Conservation (phyloP, 768 basidiomycete genomes). For the Fomitopsis serialis region DNA sequence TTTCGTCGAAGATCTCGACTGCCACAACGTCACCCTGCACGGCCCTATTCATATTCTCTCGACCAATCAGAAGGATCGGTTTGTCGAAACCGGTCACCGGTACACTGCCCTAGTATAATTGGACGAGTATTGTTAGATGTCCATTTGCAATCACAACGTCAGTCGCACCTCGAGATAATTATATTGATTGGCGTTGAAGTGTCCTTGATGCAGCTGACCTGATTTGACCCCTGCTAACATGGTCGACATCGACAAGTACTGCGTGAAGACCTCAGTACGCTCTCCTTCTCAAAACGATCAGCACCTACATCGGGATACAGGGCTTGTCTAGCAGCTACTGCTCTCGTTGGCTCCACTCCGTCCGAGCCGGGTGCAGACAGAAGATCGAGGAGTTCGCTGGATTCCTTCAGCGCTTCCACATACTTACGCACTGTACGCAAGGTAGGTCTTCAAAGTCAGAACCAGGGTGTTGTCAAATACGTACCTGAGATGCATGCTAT, state of each 20-base stretch:
- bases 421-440: constrained; percentile 63
- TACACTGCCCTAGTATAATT: constrained; percentile 62
- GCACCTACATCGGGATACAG: constrained; percentile 70
- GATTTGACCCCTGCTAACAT: constrained; percentile 81
- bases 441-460: background rate
- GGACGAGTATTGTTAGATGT: background rate
- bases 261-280: background rate
- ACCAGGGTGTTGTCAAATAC: constrained; percentile 2
- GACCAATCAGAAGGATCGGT: constrained; percentile 78
- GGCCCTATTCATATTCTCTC: constrained; percentile 93
- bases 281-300: background rate
- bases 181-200: constrained; percentile 93
- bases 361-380: constrained; percentile 65
- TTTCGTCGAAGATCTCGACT: constrained; percentile 80
- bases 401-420: constrained; percentile 66
- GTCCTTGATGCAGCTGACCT: constrained; percentile 82
- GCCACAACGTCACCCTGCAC: constrained; percentile 92
- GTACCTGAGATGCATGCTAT: constrained; percentile 61
- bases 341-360: constrained; percentile 57
- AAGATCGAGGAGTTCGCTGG: constrained; percentile 71
- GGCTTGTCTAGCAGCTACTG: constrained; percentile 45
- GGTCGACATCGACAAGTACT: constrained; percentile 77
- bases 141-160: background rate
- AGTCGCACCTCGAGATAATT: constrained; percentile 83
- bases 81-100: constrained; percentile 67